phyloP scores from a whole-genome alignment of 768 basidiomycete genomes.

The Pisolithus sp. region DNA sequence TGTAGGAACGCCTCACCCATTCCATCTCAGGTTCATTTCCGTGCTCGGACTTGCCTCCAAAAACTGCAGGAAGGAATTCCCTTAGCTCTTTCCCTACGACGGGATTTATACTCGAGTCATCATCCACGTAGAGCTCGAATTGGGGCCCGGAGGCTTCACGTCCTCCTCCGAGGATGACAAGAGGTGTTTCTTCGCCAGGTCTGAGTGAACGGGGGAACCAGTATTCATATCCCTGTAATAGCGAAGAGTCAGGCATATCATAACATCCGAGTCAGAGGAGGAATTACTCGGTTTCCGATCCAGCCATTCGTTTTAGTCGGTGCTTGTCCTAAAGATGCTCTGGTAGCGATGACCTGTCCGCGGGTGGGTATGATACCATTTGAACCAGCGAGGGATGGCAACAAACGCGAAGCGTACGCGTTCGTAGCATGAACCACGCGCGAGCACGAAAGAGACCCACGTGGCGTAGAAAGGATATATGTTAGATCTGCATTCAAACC shows the following conservation, averaged over 20 bases:
- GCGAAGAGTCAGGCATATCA: no score
- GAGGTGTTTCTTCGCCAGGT: conserved; percentile 32
- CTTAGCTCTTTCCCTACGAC: conserved; percentile 44
- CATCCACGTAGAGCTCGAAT: conserved; percentile 47
- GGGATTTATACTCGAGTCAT: conserved; percentile 52
- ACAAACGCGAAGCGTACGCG: conserved; percentile 68
- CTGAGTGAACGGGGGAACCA: conserved; percentile 70
- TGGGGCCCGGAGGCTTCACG: conserved; percentile 36
- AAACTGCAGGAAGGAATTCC: conserved; percentile 53
- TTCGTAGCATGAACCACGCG: conserved; percentile 86
- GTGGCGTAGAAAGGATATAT: conserved; percentile 40
- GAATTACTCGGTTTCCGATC: conserved; percentile 34
- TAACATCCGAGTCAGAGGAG: not conserved
- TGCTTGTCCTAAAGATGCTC: conserved; percentile 34
- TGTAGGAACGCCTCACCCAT: conserved; percentile 50
- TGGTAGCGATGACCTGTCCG: conserved; percentile 54
- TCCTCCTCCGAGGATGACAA: conserved; percentile 71
- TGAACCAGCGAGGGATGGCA: conserved; percentile 57
- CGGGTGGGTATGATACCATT: conserved; percentile 62
- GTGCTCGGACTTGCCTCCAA: conserved; percentile 46
- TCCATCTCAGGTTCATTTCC: conserved; percentile 62
- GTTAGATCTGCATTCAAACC: not conserved
- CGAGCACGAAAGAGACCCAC: conserved; percentile 54
- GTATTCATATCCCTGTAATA: conserved; percentile 52
- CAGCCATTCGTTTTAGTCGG: conserved; percentile 41